phyloP scores from a whole-genome alignment of 345 rosid species.

The Boechera divaricarpa region DNA sequence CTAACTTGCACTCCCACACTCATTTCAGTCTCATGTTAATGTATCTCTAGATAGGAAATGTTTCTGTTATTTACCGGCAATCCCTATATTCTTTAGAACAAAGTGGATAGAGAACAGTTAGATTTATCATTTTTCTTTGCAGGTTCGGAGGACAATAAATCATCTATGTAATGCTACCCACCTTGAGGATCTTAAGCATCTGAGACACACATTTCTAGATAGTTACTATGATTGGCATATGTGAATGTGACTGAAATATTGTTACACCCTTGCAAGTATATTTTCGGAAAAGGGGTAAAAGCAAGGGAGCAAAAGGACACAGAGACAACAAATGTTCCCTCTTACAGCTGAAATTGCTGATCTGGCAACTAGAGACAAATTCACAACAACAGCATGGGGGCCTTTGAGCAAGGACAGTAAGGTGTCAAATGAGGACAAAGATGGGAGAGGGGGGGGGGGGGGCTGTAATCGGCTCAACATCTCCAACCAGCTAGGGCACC shows the following conservation, averaged over 20 bases:
- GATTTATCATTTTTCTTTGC: conserved; percentile 3
- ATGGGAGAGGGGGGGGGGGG: too few relatives aligned
- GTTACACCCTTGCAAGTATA: too few relatives aligned
- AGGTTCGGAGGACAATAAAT: conserved; percentile 25
- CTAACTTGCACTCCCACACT: not conserved
- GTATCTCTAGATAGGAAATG: not conserved
- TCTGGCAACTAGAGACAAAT: too few relatives aligned
- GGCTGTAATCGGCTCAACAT: too few relatives aligned
- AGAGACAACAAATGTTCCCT: too few relatives aligned
- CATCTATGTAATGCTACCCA: conserved; percentile 20
- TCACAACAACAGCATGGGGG: too few relatives aligned
- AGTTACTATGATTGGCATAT: conserved; percentile 6
- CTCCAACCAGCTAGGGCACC: too few relatives aligned
- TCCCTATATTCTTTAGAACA: not conserved
- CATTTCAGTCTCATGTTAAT: conserved; percentile 1
- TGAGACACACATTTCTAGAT: not conserved
- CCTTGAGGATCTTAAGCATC: conserved; percentile 7
- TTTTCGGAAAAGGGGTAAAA: too few relatives aligned
- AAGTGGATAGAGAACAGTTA: conserved; percentile 10
- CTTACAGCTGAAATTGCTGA: too few relatives aligned
- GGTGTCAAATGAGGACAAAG: too few relatives aligned
- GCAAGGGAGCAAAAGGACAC: too few relatives aligned
- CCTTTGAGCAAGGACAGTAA: too few relatives aligned
- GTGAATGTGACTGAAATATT: not conserved
- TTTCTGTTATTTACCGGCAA: not conserved